A percentile compares a stretch with the other conserved stretches of the same genome.
phyloP scores from a whole-genome alignment of 2,329 filamentous ascomycete species.

The Fusarium chuoi region DNA sequence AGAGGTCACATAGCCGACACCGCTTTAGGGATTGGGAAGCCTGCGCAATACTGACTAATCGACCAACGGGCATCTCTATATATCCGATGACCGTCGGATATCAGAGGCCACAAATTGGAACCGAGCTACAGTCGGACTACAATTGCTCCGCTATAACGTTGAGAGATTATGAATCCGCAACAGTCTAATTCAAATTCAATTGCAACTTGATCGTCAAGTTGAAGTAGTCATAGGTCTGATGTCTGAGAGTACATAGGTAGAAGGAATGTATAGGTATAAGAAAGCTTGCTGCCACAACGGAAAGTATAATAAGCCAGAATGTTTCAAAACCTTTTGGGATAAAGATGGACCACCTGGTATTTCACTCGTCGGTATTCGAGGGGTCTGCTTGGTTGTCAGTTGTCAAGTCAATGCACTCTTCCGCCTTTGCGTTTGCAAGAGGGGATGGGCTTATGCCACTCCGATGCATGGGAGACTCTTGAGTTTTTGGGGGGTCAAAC shows the following conservation, averaged over 20 bases:
- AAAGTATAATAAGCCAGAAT: not conserved
- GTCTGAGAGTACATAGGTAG: not conserved
- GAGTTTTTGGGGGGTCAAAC: not conserved
- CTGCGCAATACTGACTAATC: not conserved
- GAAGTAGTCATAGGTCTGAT: not conserved
- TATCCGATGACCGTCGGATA: not conserved
- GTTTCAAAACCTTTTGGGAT: accelerated
- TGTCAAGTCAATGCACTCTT: not conserved
- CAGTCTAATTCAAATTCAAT: accelerated
- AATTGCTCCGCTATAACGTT: not conserved
- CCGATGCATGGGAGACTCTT: not conserved
- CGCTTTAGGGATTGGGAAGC: accelerated
- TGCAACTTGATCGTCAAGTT: accelerated
- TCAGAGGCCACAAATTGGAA: too few relatives aligned
- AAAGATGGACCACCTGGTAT: too few relatives aligned
- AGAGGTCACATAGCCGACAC: accelerated
- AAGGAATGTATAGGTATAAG: not conserved
- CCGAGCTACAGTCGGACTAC: too few relatives aligned
- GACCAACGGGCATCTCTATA: accelerated
- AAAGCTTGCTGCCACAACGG: not conserved
- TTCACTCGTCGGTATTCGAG: too few relatives aligned
- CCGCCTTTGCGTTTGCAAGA: accelerated
- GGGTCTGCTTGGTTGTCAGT: not conserved
- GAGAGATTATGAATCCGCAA: not conserved
- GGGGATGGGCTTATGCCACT: not conserved